Evolutionary conservation across 2,329 filamentous ascomycete species (phyloP), one percentile per base, ranked within the genome.

Genomic region (Nannizziopsis barbatae): DNA sequence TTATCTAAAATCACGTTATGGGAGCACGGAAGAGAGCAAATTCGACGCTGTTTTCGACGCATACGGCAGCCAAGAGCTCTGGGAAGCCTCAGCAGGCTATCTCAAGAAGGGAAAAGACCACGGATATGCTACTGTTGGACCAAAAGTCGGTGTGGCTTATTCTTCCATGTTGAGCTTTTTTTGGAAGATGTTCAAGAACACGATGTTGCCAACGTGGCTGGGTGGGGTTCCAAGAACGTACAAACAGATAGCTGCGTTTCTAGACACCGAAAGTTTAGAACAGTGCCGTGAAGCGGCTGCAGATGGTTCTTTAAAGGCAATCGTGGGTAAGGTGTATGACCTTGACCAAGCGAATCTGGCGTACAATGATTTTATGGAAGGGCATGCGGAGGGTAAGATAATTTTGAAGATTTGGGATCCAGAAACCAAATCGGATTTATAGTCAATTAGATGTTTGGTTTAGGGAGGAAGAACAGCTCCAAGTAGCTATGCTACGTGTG

Each of bases 141-240:
- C 50, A 10, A 52, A 50, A 27, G 36, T 41, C 30, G 44, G 31
- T 12, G 20, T 39, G 27, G 37, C 39, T 14, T 42, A 42, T 45
- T 41, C 40, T 4, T 31, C 20, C 14, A 43, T 50, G 11, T 44
- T 41, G 20, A 47, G 50, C 9, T 52, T 52, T 15, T 35, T 50
- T 11, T 52, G 47, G 42, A 52, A 52, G 22, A 20, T 52, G 44
- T 41, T 48, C 15, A 52, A 50, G 47, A 52, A 52, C 38, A 47
- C 42, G 8, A 11, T 44, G n/a, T 32, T 41, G 17, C 47, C 50
- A 10, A 15, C 35, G 9, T 52, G 47, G 47, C 18, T 52, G 12
- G 50, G 50, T 10, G 50, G 50, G 7, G 50, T 52, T 3, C 47
- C 47, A 12, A 40, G 50, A 30, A 42, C 44, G 30, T 50, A 52